Conservation (phyloP, 345 rosid genomes). For the Pugionium dolabratum region DNA sequence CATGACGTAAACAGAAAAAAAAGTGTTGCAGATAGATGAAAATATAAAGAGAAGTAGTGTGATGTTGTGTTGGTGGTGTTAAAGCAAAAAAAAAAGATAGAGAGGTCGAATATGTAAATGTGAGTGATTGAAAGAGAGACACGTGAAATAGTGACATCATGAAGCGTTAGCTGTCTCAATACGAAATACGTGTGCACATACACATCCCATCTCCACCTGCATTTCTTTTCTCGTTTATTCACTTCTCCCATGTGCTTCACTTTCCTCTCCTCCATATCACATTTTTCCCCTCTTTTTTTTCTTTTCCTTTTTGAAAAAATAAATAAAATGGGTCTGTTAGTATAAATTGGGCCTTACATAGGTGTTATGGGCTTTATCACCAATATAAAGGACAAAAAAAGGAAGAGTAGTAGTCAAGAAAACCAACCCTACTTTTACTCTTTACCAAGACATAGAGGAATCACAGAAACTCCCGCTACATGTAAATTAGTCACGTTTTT, state of each 20-base stretch:
- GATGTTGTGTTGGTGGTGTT: conserved; percentile 8
- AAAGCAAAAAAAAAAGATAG: neutral
- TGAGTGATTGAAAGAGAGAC: conserved; percentile 38
- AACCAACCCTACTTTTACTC: conserved; percentile 51
- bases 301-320: neutral
- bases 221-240: conserved; percentile 29
- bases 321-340: neutral
- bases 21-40: conserved; percentile 7
- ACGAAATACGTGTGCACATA: conserved; percentile 37
- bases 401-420: conserved; percentile 43
- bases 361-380: neutral
- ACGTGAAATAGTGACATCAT: conserved; percentile 37
- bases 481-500: conserved; percentile 21
- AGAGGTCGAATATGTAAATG: conserved; percentile 21
- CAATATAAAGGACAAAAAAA: conserved; percentile 17
- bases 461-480: conserved; percentile 22
- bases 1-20: neutral
- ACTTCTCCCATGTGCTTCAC: conserved; percentile 42
- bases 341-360: neutral
- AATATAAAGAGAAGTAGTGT: conserved; percentile 23
- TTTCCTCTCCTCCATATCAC: conserved; percentile 17
- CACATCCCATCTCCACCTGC: conserved; percentile 33
- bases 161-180: conserved; percentile 36
- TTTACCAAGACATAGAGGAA: conserved; percentile 40
- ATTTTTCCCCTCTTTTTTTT: neutral